Evolutionary conservation across 345 rosid genomes (phyloP).

Genomic region (Eutrema yunnanense): DNA sequence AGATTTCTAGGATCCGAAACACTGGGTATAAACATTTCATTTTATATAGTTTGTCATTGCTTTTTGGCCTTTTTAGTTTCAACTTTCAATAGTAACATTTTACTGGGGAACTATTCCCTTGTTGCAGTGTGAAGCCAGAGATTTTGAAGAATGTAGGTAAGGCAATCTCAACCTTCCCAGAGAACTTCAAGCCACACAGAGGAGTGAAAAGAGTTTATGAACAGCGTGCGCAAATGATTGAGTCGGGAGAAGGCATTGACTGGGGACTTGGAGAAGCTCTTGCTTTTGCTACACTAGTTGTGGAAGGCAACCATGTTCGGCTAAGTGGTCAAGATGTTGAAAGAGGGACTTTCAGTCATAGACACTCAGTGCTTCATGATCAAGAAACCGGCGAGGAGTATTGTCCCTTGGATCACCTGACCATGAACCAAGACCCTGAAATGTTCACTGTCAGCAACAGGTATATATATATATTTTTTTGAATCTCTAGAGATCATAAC

Average conservation of each 20-base stretch:
- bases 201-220: slow-evolving; percentile 74
- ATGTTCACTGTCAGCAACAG: slow-evolving; percentile 88
- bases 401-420: slow-evolving; percentile 63
- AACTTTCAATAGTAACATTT: not conserved
- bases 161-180: slow-evolving; percentile 60
- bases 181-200: slow-evolving; percentile 64
- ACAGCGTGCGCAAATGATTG: slow-evolving; percentile 65
- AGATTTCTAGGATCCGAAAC: slow-evolving; percentile 61
- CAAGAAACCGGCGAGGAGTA: slow-evolving; percentile 61
- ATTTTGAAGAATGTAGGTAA: slow-evolving; percentile 66
- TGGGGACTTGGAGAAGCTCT: slow-evolving; percentile 83
- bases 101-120: not conserved
- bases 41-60: not conserved
- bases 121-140: slow-evolving; percentile 63
- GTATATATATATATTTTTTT: slow-evolving; percentile 17
- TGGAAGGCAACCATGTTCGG: slow-evolving; percentile 82
- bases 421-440: slow-evolving; percentile 58
- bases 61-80: not conserved
- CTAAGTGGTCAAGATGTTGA: slow-evolving; percentile 87
- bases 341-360: slow-evolving; percentile 80
- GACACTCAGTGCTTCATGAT: slow-evolving; percentile 74
- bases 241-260: slow-evolving; percentile 68
- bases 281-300: slow-evolving; percentile 66
- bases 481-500: not conserved
- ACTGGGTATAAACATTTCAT: slow-evolving; percentile 46